phyloP scores from a whole-genome alignment of 1,284 basidiomycete genomes.

The Pseudomicrostroma phylloplanum region DNA sequence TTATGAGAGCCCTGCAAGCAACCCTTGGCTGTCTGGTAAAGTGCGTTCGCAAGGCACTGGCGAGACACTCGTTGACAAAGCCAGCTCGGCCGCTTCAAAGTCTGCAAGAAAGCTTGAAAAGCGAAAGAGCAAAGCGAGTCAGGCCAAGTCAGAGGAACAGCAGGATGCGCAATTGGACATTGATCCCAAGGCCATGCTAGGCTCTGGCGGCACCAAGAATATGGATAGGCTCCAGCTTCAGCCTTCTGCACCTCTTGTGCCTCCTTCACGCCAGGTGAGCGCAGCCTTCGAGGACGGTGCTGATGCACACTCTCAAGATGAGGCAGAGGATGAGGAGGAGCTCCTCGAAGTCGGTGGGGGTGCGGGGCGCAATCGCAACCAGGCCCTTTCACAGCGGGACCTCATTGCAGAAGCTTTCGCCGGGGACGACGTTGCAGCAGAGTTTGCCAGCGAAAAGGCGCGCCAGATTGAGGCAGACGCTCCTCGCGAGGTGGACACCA shows the following conservation, averaged over 20 bases:
- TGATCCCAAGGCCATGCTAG: slow-evolving; percentile 19
- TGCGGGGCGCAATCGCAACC: not conserved
- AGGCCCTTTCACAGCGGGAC: slow-evolving; percentile 70
- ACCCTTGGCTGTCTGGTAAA: too few relatives aligned
- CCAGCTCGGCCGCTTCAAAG: slow-evolving; percentile 17
- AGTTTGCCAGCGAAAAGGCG: slow-evolving; percentile 76
- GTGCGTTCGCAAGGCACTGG: slow-evolving; percentile 8
- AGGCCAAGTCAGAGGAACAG: slow-evolving; percentile 17
- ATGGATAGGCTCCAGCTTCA: not conserved
- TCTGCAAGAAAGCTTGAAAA: slow-evolving; percentile 23
- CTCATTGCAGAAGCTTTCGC: slow-evolving; percentile 91
- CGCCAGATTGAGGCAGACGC: slow-evolving; percentile 75
- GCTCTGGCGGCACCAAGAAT: not conserved
- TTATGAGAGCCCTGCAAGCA: too few relatives aligned
- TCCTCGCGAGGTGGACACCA: slow-evolving; percentile 72
- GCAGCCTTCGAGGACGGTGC: slow-evolving; percentile 6
- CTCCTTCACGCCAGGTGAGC: not conserved
- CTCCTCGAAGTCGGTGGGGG: slow-evolving; percentile 6
- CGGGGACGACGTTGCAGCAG: slow-evolving; percentile 85
- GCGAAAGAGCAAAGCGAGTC: slow-evolving; percentile 16
- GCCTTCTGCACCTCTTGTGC: not conserved
- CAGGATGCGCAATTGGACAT: slow-evolving; percentile 24
- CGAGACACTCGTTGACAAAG: slow-evolving; percentile 16
- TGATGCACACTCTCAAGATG: not conserved
- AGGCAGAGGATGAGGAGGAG: slow-evolving; percentile 1